Base-by-base conservation (phyloP, 768 basidiomycete genomes). In the Lactarius sanguifluus region DNA sequence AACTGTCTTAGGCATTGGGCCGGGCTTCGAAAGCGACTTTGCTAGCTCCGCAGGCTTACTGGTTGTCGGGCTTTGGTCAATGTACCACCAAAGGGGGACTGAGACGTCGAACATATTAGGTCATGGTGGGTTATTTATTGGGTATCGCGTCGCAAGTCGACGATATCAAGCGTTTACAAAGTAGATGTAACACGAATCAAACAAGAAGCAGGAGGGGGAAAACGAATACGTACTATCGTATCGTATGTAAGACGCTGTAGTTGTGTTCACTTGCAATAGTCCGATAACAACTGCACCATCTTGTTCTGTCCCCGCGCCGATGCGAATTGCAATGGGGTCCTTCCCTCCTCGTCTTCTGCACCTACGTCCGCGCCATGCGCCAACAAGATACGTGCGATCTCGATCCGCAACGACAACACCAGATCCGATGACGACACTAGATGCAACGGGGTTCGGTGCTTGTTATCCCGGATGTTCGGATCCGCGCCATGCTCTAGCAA, bases 1-100 rank as follows among this genome's bases (percentile, higher is more conserved):
- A 64, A 73, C 79, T 20, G 79, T 86, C 4, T 76, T 80, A n/a
- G 18, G 50, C 20, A 6, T 36, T 12, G 10, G 36, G 28, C 28
- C 28, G 3, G 28, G 28, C 28, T 30, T 30, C 28, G 36, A 36
- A 36, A 36, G 36, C 36, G 36, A 36, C 2, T 12, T 36, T 10
- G 36, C 36, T 10, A 1, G 36, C 36, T 5, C 16, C 16, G 40
- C 16, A 41, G 15, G 40, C 6, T 41, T 16, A 41, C 6, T 36
- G 10, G 9, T 40, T 40, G 40, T 41, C 40, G 28, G 28, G 40
- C 6, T 41, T 41, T 13, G 40, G 40, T 18, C 40, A 41, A 18
- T 6, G 15, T 41, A 41, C 5, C 15, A 16, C 40, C 15, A 16
- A 16, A 6, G 40, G 16, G 40, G 40, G 40, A 41, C 40, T 18